These are phyloP conservation scores for Yamadazyma epiphylla DNA, from an alignment of 1,139 yeast genomes.

Conservation along the genomic window DNA sequence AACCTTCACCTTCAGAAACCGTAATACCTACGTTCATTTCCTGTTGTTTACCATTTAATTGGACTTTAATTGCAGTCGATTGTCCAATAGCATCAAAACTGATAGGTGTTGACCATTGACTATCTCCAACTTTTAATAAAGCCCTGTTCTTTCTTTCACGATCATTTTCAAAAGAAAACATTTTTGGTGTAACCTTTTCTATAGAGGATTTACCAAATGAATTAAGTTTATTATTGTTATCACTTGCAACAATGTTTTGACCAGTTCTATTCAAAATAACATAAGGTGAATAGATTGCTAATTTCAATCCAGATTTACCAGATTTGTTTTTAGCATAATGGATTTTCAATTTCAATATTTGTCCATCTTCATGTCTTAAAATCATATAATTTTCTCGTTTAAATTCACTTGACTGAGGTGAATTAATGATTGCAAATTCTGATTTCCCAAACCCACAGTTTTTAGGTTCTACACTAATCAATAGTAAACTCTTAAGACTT, in stretches of 20 bases:
- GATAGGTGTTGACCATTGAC: constrained; percentile 71
- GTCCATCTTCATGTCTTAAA: constrained; percentile 59
- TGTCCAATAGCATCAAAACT: constrained; percentile 93
- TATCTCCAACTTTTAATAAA: constrained; percentile 61
- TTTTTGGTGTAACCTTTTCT: constrained; percentile 47
- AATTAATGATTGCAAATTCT: constrained; percentile 77
- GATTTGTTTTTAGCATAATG: constrained; percentile 52
- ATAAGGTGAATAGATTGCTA: constrained; percentile 82
- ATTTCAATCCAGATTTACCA: constrained; percentile 50
- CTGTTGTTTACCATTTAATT: constrained; percentile 51
- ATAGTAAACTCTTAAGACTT: constrained; percentile 62
- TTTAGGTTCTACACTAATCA: constrained; percentile 68
- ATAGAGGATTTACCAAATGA: constrained; percentile 25
- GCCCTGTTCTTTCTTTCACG: constrained; percentile 67
- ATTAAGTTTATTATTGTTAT: constrained; percentile 51
- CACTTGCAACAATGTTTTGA: constrained; percentile 55
- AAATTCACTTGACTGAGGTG: constrained; percentile 53
- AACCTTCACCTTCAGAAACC: constrained; percentile 84
- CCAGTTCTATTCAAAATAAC: constrained; percentile 79
- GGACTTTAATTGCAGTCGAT: constrained; percentile 60
- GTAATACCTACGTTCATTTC: constrained; percentile 77
- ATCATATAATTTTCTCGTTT: constrained; percentile 50
- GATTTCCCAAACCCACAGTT: constrained; percentile 65
- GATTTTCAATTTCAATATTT: constrained; percentile 57
- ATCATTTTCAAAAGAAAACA: constrained; percentile 78